Base-by-base conservation (phyloP, 805 yeast genomes). In the Wickerhamiella qilinensis region DNA sequence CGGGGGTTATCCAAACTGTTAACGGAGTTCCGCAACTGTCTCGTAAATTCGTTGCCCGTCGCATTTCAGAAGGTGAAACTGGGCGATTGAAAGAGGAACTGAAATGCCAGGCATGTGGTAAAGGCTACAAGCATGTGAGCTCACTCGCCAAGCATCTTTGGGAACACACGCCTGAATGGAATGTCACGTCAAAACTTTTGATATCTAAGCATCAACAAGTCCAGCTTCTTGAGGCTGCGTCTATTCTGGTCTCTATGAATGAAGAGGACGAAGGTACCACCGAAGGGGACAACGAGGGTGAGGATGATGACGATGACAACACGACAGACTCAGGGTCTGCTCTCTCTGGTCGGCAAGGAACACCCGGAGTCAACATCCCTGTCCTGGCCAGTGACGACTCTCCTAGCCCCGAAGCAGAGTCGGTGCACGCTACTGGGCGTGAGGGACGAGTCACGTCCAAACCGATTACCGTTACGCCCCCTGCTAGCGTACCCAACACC, bases 81-180 rank as follows among this genome's bases (percentile, higher is more conserved):
- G 93, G 93, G 18, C 61, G 94, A 35, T 64, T 80, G 36, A 83
- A 82, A 55, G 93, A 83, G 53, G 86, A 79, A 52, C 67, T 83
- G 45, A 76, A 76, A 51, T 83, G 94, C 62, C 93, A 84, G 56
- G 83, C 91, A 3, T 83, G 94, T 51, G 94, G 94, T 3, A 83
- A 83, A 57, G 93, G 91, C 18, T 83, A 83, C 55, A 84, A 82
- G 55, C 94, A 83, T 59, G 78, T 83, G 4, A 75, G 85, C 1
- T 77, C 86, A n/a, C 65, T 82, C 43, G 91, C 93, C 2, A 82
- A 82, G 56, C 93, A 82, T 59, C 59, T 83, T 30, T 83, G 94
- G 94, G 94, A 83, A 53, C 94, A 83, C 56, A 83, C 94, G 0
- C 93, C 94, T 0, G 94, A 84, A 54, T 83, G 94, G 94, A 80